Evolutionary conservation across 495 filamentous ascomycete genomes (phyloP).

Genomic region (Chaetomidium leptoderma): DNA sequence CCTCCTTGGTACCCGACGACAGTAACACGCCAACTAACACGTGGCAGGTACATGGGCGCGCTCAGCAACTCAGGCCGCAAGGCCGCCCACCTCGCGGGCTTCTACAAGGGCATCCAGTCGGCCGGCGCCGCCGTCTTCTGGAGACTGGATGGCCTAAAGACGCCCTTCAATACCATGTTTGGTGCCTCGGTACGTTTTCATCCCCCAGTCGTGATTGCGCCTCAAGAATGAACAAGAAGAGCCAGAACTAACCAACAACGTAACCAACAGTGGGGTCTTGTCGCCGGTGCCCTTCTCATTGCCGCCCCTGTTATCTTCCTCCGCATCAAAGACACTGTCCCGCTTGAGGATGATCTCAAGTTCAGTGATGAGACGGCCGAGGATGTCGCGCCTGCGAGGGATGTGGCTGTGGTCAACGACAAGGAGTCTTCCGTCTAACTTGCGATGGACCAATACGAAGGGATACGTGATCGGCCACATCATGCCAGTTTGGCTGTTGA

Average conservation of each 20-base stretch:
- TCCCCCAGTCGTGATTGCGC: background rate
- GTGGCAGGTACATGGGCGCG: slow-evolving; percentile 78
- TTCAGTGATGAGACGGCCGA: slow-evolving; percentile 75
- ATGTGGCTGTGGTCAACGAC: background rate
- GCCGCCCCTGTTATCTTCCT: slow-evolving; percentile 76
- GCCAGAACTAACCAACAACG: background rate
- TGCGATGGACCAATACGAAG: no score
- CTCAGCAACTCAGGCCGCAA: slow-evolving; percentile 88
- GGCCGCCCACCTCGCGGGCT: slow-evolving; percentile 87
- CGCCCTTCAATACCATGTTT: slow-evolving; percentile 62
- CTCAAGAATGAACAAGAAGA: background rate
- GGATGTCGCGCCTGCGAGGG: slow-evolving; percentile 48
- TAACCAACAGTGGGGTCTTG: slow-evolving; percentile 65
- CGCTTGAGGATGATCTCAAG: slow-evolving; percentile 72
- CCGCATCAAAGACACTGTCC: slow-evolving; percentile 69
- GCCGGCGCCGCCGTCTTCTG: slow-evolving; percentile 88
- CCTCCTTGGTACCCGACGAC: background rate
- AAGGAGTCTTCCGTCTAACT: no score
- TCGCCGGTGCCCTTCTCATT: slow-evolving; percentile 64
- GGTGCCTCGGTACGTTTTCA: slow-evolving; percentile 38
- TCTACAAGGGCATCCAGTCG: slow-evolving; percentile 94
- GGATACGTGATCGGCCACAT: no score
- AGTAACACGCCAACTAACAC: background rate
- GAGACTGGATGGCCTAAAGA: slow-evolving; percentile 63
- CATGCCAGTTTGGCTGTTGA: no score